A percentile compares a stretch with the other conserved stretches of the same genome.
Conservation (phyloP, 1,284 basidiomycete species). For the Moniliophthora roreri region DNA sequence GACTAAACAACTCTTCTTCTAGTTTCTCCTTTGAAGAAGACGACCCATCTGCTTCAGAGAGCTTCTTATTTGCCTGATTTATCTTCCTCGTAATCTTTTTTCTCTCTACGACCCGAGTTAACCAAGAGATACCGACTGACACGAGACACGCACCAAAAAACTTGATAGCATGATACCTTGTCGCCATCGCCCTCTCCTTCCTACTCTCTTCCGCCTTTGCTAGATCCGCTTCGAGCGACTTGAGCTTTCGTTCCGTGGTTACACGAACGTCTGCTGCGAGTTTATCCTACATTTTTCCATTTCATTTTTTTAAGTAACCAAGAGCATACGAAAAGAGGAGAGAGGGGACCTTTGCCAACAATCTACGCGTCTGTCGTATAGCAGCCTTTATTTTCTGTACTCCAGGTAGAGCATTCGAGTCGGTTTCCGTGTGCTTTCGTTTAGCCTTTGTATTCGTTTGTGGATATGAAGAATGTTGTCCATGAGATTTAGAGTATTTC, state of each 20-base stretch:
- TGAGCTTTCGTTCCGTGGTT: constrained; percentile 73
- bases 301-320: constrained; percentile 1
- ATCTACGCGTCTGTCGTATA: constrained; percentile 74
- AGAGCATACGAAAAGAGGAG: background rate
- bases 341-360: constrained; percentile 70
- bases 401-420: constrained; percentile 42
- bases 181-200: constrained; percentile 73
- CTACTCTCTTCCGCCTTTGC: constrained; percentile 54
- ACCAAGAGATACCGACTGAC: background rate
- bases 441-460: constrained; percentile 22
- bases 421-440: constrained; percentile 21
- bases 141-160: constrained; percentile 72
- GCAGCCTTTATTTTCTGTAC: constrained; percentile 80
- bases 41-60: constrained; percentile 33
- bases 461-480: constrained; percentile 15
- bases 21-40: constrained; percentile 38
- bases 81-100: constrained; percentile 80
- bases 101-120: constrained; percentile 51
- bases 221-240: constrained; percentile 75
- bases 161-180: constrained; percentile 83
- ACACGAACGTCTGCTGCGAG: constrained; percentile 78
- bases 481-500: no score
- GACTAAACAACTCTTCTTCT: constrained; percentile 50
- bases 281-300: constrained; percentile 50
- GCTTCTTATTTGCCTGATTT: constrained; percentile 55